Percentiles rank a stretch among this genome's conserved stretches.
Evolutionary conservation across 2,329 filamentous ascomycete species (phyloP).

Genomic region (Claviceps monticola): DNA sequence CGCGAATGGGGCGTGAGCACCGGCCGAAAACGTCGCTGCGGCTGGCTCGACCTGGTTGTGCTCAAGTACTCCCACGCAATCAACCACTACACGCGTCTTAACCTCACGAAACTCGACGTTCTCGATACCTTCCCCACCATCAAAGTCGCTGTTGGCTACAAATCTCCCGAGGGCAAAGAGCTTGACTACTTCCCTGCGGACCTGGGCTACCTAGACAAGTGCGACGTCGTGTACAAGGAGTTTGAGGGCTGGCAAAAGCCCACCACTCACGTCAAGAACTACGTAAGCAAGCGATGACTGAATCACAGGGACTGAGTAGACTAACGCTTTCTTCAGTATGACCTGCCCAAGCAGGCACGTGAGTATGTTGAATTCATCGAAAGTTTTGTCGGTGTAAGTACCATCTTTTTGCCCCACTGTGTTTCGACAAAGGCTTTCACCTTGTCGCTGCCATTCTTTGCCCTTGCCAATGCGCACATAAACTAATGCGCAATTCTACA

Average conservation of each 20-base stretch:
- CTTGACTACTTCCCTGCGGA: conserved; percentile 47
- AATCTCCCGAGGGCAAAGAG: conserved; percentile 7
- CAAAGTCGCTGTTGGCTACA: not conserved
- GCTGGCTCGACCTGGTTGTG: conserved; percentile 43
- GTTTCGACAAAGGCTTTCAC: not conserved
- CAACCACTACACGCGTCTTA: conserved; percentile 53
- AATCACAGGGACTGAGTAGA: not conserved
- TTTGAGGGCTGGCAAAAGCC: conserved; percentile 55
- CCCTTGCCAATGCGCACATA: not conserved
- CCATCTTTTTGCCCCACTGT: not conserved
- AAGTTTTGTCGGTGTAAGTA: not conserved
- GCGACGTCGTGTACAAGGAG: conserved; percentile 54
- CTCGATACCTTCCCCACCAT: conserved; percentile 7
- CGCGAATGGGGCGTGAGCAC: conserved; percentile 9
- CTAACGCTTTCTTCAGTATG: conserved; percentile 19
- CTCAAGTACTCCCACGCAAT: conserved; percentile 48
- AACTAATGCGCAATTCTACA: too few relatives aligned
- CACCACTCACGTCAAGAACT: conserved; percentile 46
- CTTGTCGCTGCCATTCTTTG: not conserved
- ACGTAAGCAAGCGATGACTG: conserved; percentile 9
- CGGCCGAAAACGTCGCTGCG: conserved; percentile 8
- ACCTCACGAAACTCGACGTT: conserved; percentile 23
- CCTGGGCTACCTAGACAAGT: conserved; percentile 39
- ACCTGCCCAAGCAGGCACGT: conserved; percentile 49
- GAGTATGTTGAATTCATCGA: conserved; percentile 51